Evolutionary conservation across 192 early-diverging fungal species (phyloP).

Genomic region (Podila verticillata): DNA sequence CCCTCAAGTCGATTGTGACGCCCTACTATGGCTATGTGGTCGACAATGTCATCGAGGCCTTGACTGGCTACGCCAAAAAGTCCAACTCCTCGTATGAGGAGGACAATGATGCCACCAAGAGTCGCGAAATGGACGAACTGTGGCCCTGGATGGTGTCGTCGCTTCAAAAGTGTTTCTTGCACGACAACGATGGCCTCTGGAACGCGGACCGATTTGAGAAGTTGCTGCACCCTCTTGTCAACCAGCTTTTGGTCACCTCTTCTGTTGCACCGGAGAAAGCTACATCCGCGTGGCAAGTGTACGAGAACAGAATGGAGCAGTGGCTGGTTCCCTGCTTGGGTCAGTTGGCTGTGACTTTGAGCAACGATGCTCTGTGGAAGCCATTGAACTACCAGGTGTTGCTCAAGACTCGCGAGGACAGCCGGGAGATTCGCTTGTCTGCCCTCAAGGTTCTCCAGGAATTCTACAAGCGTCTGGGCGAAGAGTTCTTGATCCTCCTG

Average conservation of each 20-base stretch:
- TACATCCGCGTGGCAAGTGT: slow-evolving; percentile 38
- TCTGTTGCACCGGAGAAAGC: slow-evolving; percentile 9
- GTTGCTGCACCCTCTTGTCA: slow-evolving; percentile 73
- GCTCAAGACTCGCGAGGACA: slow-evolving; percentile 79
- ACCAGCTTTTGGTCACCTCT: slow-evolving; percentile 76
- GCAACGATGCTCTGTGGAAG: slow-evolving; percentile 89
- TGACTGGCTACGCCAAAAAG: slow-evolving; percentile 61
- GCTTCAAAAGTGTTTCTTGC: slow-evolving; percentile 70
- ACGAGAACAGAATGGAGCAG: slow-evolving; percentile 63
- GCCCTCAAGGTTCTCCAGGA: slow-evolving; percentile 78
- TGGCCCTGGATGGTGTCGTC: slow-evolving; percentile 81
- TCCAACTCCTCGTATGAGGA: slow-evolving; percentile 26
- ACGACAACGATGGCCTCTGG: slow-evolving; percentile 78
- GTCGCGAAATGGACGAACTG: slow-evolving; percentile 61
- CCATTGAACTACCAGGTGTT: slow-evolving; percentile 84
- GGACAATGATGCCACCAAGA: slow-evolving; percentile 45
- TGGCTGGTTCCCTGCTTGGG: slow-evolving; percentile 81
- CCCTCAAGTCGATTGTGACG: slow-evolving; percentile 65
- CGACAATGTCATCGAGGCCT: slow-evolving; percentile 67
- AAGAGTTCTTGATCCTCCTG: slow-evolving; percentile 91
- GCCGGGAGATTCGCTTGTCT: slow-evolving; percentile 74
- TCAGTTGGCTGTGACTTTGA: slow-evolving; percentile 81
- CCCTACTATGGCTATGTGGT: slow-evolving; percentile 85
- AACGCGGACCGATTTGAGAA: slow-evolving; percentile 80
- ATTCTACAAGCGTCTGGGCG: slow-evolving; percentile 89